phyloP scores from a whole-genome alignment of 768 basidiomycete genomes.

The Leucosporidium creatinivorum region DNA sequence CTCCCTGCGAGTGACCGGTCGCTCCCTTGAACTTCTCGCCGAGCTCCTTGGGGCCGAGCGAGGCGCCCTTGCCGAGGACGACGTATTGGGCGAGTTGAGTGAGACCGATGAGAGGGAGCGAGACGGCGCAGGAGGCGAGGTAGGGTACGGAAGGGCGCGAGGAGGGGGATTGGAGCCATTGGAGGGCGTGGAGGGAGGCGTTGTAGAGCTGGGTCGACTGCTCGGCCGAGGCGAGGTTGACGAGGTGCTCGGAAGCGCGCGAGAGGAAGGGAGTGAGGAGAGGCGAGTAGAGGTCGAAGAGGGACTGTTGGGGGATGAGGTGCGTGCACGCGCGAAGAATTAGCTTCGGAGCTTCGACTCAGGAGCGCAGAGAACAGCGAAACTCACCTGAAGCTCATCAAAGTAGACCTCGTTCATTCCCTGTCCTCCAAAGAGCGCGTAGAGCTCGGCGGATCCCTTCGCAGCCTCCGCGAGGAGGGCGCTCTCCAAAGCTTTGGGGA shows the following conservation, averaged over 20 bases:
- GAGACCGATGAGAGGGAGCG: constrained; percentile 90
- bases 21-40: constrained; percentile 69
- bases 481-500: constrained; percentile 55
- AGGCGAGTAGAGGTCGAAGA: constrained; percentile 85
- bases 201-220: constrained; percentile 52
- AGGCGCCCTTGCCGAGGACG: constrained; percentile 56
- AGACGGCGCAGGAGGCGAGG: constrained; percentile 85
- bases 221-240: constrained; percentile 47
- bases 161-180: constrained; percentile 69
- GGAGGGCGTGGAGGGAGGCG: constrained; percentile 68
- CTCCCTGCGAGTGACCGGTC: constrained; percentile 95
- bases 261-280: constrained; percentile 64
- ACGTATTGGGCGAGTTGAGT: constrained; percentile 94
- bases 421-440: constrained; percentile 94
- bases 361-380: too few relatives aligned
- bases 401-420: constrained; percentile 98
- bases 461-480: constrained; percentile 55
- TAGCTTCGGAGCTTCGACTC: constrained; percentile 66
- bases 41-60: constrained; percentile 49
- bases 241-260: constrained; percentile 61
- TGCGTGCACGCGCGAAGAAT: constrained; percentile 62
- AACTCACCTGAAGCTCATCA: constrained; percentile 68
- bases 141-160: constrained; percentile 74
- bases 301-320: constrained; percentile 49
- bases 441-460: constrained; percentile 54